Percentiles rank a stretch among this genome's conserved stretches.
phyloP scores from a whole-genome alignment of 2,329 filamentous ascomycete species.

The Scedosporium aurantiacum region DNA sequence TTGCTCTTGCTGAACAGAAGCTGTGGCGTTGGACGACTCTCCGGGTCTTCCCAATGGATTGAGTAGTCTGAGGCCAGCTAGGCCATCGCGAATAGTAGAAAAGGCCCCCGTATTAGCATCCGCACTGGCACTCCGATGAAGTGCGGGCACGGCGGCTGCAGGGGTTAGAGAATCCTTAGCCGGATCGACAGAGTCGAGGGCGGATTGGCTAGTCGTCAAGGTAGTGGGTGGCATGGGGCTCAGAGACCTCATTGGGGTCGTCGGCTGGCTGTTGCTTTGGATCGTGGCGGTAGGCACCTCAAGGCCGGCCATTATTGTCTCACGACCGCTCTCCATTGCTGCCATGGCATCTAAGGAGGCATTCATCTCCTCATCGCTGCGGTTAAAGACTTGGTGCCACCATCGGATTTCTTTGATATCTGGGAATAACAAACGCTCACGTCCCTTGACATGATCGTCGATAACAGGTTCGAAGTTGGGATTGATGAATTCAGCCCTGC shows the following conservation, averaged over 20 bases:
- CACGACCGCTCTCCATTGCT: constrained; percentile 29
- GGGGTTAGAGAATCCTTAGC: constrained; percentile 41
- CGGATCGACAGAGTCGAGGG: constrained; percentile 48
- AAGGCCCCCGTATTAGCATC: constrained; percentile 31
- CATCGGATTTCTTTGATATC: constrained; percentile 68
- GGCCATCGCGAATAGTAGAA: constrained; percentile 34
- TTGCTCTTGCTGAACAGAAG: constrained; percentile 21
- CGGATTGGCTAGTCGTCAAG: constrained; percentile 34
- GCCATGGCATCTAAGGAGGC: constrained; percentile 45
- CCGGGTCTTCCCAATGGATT: constrained; percentile 23
- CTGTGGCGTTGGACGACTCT: constrained; percentile 8
- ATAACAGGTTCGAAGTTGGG: constrained; percentile 62
- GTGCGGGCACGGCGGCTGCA: constrained; percentile 20
- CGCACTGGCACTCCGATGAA: constrained; percentile 34
- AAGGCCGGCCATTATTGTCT: constrained; percentile 24
- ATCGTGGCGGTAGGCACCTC: constrained; percentile 17
- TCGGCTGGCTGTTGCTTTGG: constrained; percentile 16
- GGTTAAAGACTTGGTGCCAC: constrained; percentile 85
- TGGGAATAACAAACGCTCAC: constrained; percentile 77
- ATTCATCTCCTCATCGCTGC: constrained; percentile 90
- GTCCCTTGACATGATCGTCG: constrained; percentile 69
- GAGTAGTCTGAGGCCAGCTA: constrained; percentile 36
- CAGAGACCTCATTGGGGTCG: constrained; percentile 13
- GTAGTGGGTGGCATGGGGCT: constrained; percentile 27
- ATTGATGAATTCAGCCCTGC: constrained; percentile 73